These are phyloP conservation scores for Cladosporium sphaerospermum DNA, from an alignment of 2,329 filamentous ascomycete species.

Conservation along the genomic window DNA sequence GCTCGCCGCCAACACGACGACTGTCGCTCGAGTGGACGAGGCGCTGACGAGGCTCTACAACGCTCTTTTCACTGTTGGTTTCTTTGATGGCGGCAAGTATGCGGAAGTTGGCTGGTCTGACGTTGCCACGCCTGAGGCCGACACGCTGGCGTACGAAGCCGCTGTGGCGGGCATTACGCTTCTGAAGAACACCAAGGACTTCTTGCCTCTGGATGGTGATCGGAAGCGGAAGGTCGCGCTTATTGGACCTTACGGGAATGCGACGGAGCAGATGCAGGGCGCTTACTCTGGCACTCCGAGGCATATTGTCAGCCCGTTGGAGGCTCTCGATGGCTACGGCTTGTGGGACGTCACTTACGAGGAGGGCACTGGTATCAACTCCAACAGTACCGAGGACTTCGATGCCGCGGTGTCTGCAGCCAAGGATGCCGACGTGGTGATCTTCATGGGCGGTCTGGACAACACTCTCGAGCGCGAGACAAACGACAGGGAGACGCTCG, in stretches of 20 bases:
- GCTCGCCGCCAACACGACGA: slow-evolving; percentile 35
- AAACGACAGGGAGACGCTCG: slow-evolving; percentile 35
- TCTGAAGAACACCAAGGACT: slow-evolving; percentile 45
- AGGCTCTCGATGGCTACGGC: slow-evolving; percentile 15
- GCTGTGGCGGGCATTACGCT: slow-evolving; percentile 39
- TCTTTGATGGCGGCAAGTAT: slow-evolving; percentile 48
- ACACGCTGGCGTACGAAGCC: slow-evolving; percentile 41
- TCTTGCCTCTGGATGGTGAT: slow-evolving; percentile 30
- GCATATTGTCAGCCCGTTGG: slow-evolving; percentile 17
- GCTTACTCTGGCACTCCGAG: slow-evolving; percentile 21
- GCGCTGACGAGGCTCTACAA: slow-evolving; percentile 47
- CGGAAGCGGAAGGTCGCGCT: slow-evolving; percentile 39
- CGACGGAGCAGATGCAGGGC: slow-evolving; percentile 48
- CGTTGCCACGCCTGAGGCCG: slow-evolving; percentile 48
- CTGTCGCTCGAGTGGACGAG: slow-evolving; percentile 40
- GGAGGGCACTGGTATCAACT: slow-evolving; percentile 15
- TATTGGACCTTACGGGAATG: slow-evolving; percentile 51
- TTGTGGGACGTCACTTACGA: slow-evolving; percentile 12
- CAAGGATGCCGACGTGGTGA: slow-evolving; percentile 17
- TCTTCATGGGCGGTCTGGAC: slow-evolving; percentile 28
- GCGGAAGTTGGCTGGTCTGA: slow-evolving; percentile 47
- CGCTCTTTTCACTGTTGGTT: slow-evolving; percentile 48
- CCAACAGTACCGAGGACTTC: slow-evolving; percentile 15
- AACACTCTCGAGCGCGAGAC: slow-evolving; percentile 37
- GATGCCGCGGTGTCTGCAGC: slow-evolving; percentile 17